A percentile compares a stretch with the other conserved stretches of the same genome.
phyloP scores from a whole-genome alignment of 2,329 filamentous ascomycete species.

The Aspergillus pseudoviridinutans region DNA sequence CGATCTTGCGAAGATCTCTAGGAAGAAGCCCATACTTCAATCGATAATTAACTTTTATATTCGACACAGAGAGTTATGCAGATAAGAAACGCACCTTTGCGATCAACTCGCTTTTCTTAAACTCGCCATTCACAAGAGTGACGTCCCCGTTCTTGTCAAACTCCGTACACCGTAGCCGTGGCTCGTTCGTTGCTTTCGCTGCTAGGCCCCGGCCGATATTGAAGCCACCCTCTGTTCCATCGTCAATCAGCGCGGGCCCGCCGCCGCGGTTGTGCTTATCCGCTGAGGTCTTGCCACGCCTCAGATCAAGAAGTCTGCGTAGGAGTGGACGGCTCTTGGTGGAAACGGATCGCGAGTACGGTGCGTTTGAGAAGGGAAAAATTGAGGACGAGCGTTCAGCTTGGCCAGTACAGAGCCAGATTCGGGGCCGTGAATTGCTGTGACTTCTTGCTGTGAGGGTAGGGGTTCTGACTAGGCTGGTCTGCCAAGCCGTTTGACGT shows the following conservation, averaged over 20 bases:
- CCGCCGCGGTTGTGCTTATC: constrained; percentile 51
- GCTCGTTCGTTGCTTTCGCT: constrained; percentile 75
- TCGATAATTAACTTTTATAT: background rate
- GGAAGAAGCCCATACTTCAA: constrained; percentile 84
- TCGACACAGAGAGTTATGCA: constrained; percentile 68
- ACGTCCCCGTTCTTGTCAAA: constrained; percentile 90
- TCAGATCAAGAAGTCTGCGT: constrained; percentile 34
- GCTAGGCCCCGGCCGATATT: constrained; percentile 66
- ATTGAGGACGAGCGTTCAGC: constrained; percentile 3
- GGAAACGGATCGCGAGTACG: constrained; percentile 26
- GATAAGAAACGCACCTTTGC: constrained; percentile 78
- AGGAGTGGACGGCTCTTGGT: constrained; percentile 33
- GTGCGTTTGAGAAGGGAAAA: constrained; percentile 5
- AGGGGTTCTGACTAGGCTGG: constrained; percentile 27
- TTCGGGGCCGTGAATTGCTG: constrained; percentile 10
- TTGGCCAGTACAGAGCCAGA: constrained; percentile 3
- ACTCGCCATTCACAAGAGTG: constrained; percentile 88
- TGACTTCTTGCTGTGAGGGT: constrained; percentile 8
- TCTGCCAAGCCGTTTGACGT: constrained; percentile 23
- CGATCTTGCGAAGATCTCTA: constrained; percentile 94
- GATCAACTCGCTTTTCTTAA: constrained; percentile 96
- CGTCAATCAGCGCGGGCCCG: constrained; percentile 56
- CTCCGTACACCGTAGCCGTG: constrained; percentile 87
- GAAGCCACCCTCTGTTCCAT: constrained; percentile 58
- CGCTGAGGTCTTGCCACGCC: constrained; percentile 25